These are phyloP conservation scores for Alternaria sp. DNA, from an alignment of 2,329 filamentous ascomycete species.

Conservation along the genomic window DNA sequence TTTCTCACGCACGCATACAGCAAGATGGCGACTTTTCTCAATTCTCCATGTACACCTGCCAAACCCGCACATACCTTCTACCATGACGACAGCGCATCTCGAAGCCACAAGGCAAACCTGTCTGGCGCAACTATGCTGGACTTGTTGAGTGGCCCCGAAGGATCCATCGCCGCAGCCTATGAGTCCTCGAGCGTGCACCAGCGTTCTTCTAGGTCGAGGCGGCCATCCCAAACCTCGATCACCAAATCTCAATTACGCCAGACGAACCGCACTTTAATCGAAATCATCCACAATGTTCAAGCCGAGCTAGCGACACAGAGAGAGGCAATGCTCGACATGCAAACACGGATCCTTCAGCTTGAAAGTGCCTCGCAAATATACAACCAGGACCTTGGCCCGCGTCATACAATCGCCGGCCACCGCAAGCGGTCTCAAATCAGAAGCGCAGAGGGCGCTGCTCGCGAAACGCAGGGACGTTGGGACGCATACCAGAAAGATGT, in stretches of 20 bases:
- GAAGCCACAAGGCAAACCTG: slow-evolving; percentile 25
- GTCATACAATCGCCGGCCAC: neutral
- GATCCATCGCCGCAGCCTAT: slow-evolving; percentile 21
- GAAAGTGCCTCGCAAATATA: slow-evolving; percentile 18
- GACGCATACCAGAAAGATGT: slow-evolving; percentile 37
- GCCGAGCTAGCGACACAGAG: slow-evolving; percentile 34
- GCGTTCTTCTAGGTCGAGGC: slow-evolving; percentile 19
- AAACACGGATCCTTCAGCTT: slow-evolving; percentile 36
- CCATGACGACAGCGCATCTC: slow-evolving; percentile 9
- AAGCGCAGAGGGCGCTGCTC: slow-evolving; percentile 10
- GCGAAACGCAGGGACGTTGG: slow-evolving; percentile 34
- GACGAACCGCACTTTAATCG: slow-evolving; percentile 33
- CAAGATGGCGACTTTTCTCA: slow-evolving; percentile 22
- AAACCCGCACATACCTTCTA: slow-evolving; percentile 11
- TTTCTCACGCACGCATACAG: neutral
- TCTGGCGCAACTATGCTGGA: slow-evolving; percentile 33
- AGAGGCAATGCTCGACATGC: slow-evolving; percentile 36
- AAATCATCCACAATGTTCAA: slow-evolving; percentile 40
- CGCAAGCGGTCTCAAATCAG: slow-evolving; percentile 10
- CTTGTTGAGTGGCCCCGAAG: slow-evolving; percentile 18
- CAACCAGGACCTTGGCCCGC: neutral
- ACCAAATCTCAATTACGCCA: slow-evolving; percentile 35
- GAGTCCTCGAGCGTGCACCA: slow-evolving; percentile 2
- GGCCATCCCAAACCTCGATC: slow-evolving; percentile 29
- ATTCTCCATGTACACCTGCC: slow-evolving; percentile 12